phyloP scores from a whole-genome alignment of 306 rosid genomes.

The Geum urbanum region DNA sequence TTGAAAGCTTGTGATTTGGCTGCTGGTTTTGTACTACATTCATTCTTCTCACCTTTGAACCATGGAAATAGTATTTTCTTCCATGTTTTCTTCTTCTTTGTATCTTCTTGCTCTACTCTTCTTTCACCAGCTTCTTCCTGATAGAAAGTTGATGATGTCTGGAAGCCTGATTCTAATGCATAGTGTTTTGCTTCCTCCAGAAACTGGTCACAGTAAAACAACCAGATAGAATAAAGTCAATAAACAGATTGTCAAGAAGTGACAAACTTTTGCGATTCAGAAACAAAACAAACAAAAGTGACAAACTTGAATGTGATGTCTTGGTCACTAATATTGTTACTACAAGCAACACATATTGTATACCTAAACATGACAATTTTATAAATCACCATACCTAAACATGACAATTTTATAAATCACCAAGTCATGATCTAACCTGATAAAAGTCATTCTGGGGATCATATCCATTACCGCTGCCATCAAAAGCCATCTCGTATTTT shows the following conservation, averaged over 20 bases:
- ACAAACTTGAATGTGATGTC: neutral
- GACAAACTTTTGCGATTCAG: neutral
- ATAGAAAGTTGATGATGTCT: slow-evolving; percentile 30
- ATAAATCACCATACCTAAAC: neutral
- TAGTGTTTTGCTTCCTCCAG: slow-evolving; percentile 70
- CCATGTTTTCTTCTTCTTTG: slow-evolving; percentile 67
- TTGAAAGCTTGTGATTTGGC: slow-evolving; percentile 26
- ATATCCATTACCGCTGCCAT: slow-evolving; percentile 42
- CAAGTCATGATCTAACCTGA: slow-evolving; percentile 9
- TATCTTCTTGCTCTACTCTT: slow-evolving; percentile 27
- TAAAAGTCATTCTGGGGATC: slow-evolving; percentile 41
- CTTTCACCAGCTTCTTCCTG: slow-evolving; percentile 39
- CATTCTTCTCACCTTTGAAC: slow-evolving; percentile 60
- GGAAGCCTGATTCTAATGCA: slow-evolving; percentile 35
- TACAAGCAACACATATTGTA: neutral
- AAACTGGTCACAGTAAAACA: slow-evolving; percentile 43
- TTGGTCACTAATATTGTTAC: neutral
- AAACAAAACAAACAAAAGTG: neutral
- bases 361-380: neutral
- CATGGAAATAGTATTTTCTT: slow-evolving; percentile 54
- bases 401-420: neutral
- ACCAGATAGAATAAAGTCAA: neutral
- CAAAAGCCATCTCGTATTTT: slow-evolving; percentile 32
- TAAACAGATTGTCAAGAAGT: neutral
- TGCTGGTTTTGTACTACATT: slow-evolving; percentile 23